Evolutionary conservation across 176 grass and related monocot species (phyloP).

Genomic region (Phyllostachys edulis): DNA sequence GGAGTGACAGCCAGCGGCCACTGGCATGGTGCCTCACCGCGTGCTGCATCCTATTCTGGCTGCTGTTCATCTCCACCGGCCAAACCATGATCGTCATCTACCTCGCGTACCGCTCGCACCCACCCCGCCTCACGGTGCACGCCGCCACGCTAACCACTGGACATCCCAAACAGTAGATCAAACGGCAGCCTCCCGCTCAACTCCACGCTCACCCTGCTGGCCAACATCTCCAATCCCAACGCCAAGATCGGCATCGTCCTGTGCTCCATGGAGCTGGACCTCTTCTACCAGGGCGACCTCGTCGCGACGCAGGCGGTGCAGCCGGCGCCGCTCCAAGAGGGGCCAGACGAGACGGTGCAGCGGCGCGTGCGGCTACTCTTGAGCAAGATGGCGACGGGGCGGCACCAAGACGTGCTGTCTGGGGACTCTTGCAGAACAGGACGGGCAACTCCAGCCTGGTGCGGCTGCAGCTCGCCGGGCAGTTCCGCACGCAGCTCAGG

Average conservation of each 20-base stretch:
- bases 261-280: slow-evolving; percentile 70
- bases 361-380: slow-evolving; percentile 40
- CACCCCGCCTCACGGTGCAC: slow-evolving; percentile 44
- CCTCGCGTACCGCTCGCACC: slow-evolving; percentile 63
- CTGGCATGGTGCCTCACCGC: slow-evolving; percentile 19
- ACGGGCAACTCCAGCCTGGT: slow-evolving; percentile 30
- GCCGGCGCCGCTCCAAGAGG: slow-evolving; percentile 46
- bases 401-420: not conserved
- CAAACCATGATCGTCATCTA: slow-evolving; percentile 55
- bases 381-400: slow-evolving; percentile 38
- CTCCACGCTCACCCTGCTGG: slow-evolving; percentile 59
- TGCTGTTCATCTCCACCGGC: slow-evolving; percentile 52
- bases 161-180: slow-evolving; percentile 6
- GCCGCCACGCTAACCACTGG: slow-evolving; percentile 62
- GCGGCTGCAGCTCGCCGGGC: no score
- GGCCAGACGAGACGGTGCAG: slow-evolving; percentile 18
- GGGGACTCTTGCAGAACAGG: no score
- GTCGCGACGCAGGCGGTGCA: slow-evolving; percentile 50
- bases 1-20: no score
- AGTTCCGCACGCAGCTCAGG: no score
- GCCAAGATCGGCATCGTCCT: slow-evolving; percentile 49
- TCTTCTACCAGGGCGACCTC: slow-evolving; percentile 55
- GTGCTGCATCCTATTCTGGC: slow-evolving; percentile 66
- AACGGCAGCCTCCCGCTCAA: slow-evolving; percentile 42
- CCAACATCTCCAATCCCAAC: slow-evolving; percentile 65